Evolutionary conservation across 768 basidiomycete genomes (phyloP).

Genomic region (Cystofilobasidium bisporidii): DNA sequence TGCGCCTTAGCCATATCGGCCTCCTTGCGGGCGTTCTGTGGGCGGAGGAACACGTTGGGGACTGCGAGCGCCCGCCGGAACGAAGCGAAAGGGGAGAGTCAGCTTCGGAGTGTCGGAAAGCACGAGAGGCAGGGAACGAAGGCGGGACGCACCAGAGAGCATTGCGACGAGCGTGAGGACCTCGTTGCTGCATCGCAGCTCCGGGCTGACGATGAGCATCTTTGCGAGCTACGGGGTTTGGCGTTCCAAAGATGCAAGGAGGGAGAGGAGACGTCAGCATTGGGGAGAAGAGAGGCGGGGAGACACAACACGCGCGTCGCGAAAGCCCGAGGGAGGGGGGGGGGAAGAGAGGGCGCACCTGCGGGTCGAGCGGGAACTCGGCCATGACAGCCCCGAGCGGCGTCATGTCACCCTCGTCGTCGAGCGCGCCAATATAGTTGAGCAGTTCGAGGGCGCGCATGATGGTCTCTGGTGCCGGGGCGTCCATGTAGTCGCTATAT

Average conservation of each 20-base stretch:
- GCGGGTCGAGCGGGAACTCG: constrained; percentile 97
- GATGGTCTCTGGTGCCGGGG: constrained; percentile 87
- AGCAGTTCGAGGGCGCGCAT: constrained; percentile 93
- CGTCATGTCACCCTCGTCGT: constrained; percentile 88
- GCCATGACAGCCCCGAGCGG: constrained; percentile 84
- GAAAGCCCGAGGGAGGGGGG: too few species aligned
- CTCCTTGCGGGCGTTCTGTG: constrained; percentile 74
- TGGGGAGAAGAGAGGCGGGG: too few species aligned
- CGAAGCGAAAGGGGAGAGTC: neutral
- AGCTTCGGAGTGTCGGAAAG: too few species aligned
- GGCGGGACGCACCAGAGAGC: constrained; percentile 64
- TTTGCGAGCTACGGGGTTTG: too few species aligned
- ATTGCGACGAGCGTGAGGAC: constrained; percentile 90
- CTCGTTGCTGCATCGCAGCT: constrained; percentile 93
- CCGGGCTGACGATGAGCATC: constrained; percentile 85
- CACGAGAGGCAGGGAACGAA: neutral
- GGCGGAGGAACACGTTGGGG: constrained; percentile 89
- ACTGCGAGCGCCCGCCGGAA: too few species aligned
- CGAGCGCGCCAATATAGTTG: constrained; percentile 82
- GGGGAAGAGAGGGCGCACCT: too few species aligned
- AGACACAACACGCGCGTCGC: too few species aligned
- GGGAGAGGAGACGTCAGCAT: too few species aligned
- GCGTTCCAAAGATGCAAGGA: too few species aligned
- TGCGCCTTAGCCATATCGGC: constrained; percentile 85
- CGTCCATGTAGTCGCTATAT: constrained; percentile 49